phyloP scores from a whole-genome alignment of 768 basidiomycete genomes.

The Panellus pusillus region DNA sequence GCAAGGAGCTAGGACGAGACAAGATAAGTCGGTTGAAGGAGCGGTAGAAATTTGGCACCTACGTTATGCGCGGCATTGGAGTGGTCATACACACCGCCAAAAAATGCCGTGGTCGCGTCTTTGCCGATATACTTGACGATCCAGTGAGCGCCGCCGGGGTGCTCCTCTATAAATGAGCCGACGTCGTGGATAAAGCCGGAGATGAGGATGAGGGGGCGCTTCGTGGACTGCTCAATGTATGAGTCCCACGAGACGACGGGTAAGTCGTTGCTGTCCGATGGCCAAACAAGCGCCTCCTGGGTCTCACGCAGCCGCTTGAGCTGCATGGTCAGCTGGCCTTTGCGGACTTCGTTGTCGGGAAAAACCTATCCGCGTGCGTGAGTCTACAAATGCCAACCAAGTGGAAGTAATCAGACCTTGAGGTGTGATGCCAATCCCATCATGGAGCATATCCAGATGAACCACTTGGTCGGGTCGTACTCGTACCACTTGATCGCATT shows the following conservation, averaged over 20 bases:
- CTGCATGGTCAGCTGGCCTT: conserved; percentile 94
- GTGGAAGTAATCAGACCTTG: conserved; percentile 40
- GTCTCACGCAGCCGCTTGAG: conserved; percentile 81
- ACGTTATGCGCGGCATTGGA: conserved; percentile 88
- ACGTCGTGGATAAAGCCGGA: conserved; percentile 95
- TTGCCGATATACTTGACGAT: conserved; percentile 86
- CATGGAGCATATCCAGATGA: conserved; percentile 64
- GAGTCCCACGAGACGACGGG: conserved; percentile 87
- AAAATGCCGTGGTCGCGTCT: conserved; percentile 93
- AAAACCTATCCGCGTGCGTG: conserved; percentile 36
- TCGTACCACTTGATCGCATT: conserved; percentile 96
- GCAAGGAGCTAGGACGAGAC: conserved; percentile 43
- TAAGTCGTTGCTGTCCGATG: conserved; percentile 71
- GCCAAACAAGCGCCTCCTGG: conserved; percentile 80
- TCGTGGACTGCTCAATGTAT: conserved; percentile 73
- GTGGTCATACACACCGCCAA: conserved; percentile 89
- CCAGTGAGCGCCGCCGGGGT: conserved; percentile 88
- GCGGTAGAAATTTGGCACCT: conserved; percentile 24
- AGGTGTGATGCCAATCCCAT: conserved; percentile 73
- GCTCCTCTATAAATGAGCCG: conserved; percentile 81
- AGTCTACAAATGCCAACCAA: background rate
- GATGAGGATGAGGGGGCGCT: conserved; percentile 82
- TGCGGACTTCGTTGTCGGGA: conserved; percentile 67
- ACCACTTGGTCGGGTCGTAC: conserved; percentile 91
- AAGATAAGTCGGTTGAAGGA: background rate